These are phyloP conservation scores for Ustilago sp. DNA, from an alignment of 1,284 basidiomycete genomes.

Conservation along the genomic window DNA sequence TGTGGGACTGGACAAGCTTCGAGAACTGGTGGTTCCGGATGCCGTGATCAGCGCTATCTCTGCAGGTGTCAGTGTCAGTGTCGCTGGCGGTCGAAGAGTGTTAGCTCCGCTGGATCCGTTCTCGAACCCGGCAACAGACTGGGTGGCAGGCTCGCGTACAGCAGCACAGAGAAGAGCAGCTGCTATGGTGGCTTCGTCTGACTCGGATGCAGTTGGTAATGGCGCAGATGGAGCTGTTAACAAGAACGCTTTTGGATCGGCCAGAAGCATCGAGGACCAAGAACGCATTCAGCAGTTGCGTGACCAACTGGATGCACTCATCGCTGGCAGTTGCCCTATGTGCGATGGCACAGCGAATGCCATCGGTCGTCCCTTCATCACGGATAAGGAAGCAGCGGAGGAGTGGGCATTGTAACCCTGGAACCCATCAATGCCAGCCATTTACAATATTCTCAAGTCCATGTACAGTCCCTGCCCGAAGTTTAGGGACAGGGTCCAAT, in stretches of 20 bases:
- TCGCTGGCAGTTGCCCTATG: constrained; percentile 63
- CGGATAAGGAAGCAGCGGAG: constrained; percentile 48
- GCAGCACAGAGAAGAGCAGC: constrained; percentile 38
- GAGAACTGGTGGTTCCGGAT: constrained; percentile 65
- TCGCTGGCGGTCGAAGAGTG: constrained; percentile 57
- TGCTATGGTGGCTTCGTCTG: constrained; percentile 17
- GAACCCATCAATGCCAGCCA: background rate
- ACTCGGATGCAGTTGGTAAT: constrained; percentile 7
- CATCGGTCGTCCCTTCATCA: constrained; percentile 55
- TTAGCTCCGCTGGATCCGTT: constrained; percentile 63
- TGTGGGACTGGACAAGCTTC: constrained; percentile 59
- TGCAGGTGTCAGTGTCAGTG: constrained; percentile 60
- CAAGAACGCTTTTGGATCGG: constrained; percentile 14
- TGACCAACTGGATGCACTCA: constrained; percentile 64
- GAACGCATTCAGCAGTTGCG: constrained; percentile 59
- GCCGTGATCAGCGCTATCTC: constrained; percentile 65
- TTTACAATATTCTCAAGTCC: background rate
- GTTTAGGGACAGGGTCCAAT: no score
- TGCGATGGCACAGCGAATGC: constrained; percentile 62
- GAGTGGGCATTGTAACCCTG: constrained; percentile 52
- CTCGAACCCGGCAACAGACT: constrained; percentile 48
- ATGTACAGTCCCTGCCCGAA: no score
- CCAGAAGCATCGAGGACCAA: constrained; percentile 48
- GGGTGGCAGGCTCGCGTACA: constrained; percentile 46
- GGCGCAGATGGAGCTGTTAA: background rate